Evolutionary conservation across 129 eudicot species (phyloP), one percentile per base, ranked within the genome.

Genomic region (Lonicera japonica): DNA sequence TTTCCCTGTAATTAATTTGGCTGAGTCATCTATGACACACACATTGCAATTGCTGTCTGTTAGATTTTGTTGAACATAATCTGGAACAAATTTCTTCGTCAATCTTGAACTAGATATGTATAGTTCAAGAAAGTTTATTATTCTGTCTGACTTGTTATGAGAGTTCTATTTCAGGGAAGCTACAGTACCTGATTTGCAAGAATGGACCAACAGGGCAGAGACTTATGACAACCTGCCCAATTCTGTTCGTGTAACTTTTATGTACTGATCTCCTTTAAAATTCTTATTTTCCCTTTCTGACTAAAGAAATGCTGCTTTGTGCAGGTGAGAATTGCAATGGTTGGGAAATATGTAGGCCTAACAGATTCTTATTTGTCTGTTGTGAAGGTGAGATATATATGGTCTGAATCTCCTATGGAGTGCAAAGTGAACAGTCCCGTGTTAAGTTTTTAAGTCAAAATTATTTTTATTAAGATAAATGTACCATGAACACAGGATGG

Each of bases 271-370:
- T 58, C 73, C 56, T 60, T 63, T 53, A n/a, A 36, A 60, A 21
- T n/a, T 0, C 52, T 29, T 10, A 39, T 11, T 19, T 48, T 18
- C 12, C 8, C 15, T 68, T 22, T 25, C 38, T 25, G 38, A 11
- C 73, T 58, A 68, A 64, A 61, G 50, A 56, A 57, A 65, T 18
- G 53, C 51, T 50, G 24, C 43, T 71, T 50, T 57, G 20, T 72
- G 61, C 86, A 87, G 96, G 98, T 92, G 29, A 82, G 86, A 63
- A 92, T 92, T 67, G 99, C 96, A 54, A 84, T 92, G 99, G 99
- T 92, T 64, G 99, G 99, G 73, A 92, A 92, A 72, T 88, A 92
- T 78, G 91, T 92, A 64, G 99, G 99, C 34, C 72, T 92, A 54
- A 47, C 88, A 50, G 96, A 92, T 79, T 92, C 99, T 51, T 92